Base-by-base conservation (phyloP, 495 filamentous ascomycete species). In the Tuber microsphaerosporum region DNA sequence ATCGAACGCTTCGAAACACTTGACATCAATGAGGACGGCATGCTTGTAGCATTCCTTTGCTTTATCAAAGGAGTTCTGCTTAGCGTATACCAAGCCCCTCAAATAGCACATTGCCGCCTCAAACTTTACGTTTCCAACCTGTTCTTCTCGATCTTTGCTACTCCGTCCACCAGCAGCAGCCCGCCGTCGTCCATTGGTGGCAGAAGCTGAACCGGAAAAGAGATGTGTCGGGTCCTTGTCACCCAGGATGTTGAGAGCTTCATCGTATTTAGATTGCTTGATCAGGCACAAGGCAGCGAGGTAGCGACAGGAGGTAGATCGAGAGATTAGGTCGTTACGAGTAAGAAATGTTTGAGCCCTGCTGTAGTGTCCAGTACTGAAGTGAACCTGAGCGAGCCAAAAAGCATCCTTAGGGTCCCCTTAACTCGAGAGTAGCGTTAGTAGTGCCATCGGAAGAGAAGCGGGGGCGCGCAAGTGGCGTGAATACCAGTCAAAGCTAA, bases 11-110 rank as follows among this genome's bases (percentile, higher is more conserved):
- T 99, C 95, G 81, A 96, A 98, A 84, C 95, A 99, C 83, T 97
- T 94, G 9, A 98, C 94, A 83, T 99, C 96, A 81, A 99, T 97
- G 70, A 92, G 88, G 65, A 98, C 92, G 10, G 95, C 95, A 80
- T 96, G 92, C 85, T 97, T 97, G 87, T 97, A 99, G 85, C 96
- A 97, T 81, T 97, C 94, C 81, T 97, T 97, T 48, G 95, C 95
- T 41, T 94, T 90, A 82, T 99, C 96, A 78, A 97, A 98, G 20
- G 94, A 92, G 84, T 98, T 99, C 84, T 97, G 93, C 84, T 97
- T 97, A 26, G 95, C 94, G 81, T 93, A 97, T 85, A 97, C 97
- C 39, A 97, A 87, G 6, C 95, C 95, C 37, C 95, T 88, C 48
- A 99, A 86, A 84, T 94, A 97, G 85, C 96, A 98, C 94, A 99